Percentiles rank a stretch among this genome's conserved stretches.
phyloP scores from a whole-genome alignment of 768 basidiomycete species.

The Amylocystis lapponica region DNA sequence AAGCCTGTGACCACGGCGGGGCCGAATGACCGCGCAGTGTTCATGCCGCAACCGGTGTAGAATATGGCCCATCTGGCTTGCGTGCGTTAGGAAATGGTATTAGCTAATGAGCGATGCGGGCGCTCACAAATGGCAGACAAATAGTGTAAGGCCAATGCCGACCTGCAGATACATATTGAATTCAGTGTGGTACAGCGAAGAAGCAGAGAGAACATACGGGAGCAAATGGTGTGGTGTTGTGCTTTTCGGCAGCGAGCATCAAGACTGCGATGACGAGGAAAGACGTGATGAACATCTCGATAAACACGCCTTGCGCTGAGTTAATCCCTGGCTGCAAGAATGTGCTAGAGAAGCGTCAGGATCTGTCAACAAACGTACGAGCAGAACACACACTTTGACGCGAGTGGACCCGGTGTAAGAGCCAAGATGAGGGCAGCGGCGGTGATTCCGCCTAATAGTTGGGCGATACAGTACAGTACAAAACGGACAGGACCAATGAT shows the following conservation, averaged over 20 bases:
- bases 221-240: constrained; percentile 57
- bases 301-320: constrained; percentile 55
- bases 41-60: constrained; percentile 65
- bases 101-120: neutral
- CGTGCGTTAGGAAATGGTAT: neutral
- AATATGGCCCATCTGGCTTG: constrained; percentile 46
- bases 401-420: constrained; percentile 48
- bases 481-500: constrained; percentile 50
- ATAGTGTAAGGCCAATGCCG: constrained; percentile 61
- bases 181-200: no score
- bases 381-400: constrained; percentile 41
- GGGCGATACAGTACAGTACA: constrained; percentile 55
- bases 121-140: constrained; percentile 54
- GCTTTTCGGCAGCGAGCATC: constrained; percentile 71
- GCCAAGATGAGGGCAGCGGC: constrained; percentile 50
- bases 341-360: constrained; percentile 33
- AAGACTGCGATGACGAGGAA: constrained; percentile 57
- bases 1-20: constrained; percentile 66
- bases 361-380: neutral
- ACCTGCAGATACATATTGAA: constrained; percentile 40
- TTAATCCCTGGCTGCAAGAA: constrained; percentile 41
- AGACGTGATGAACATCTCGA: constrained; percentile 67
- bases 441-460: constrained; percentile 53
- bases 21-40: constrained; percentile 65
- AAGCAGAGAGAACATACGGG: constrained; percentile 40